Percentiles rank a stretch among this genome's conserved stretches.
Conservation (phyloP, 805 yeast genomes). For the Lipomyces sp. region DNA sequence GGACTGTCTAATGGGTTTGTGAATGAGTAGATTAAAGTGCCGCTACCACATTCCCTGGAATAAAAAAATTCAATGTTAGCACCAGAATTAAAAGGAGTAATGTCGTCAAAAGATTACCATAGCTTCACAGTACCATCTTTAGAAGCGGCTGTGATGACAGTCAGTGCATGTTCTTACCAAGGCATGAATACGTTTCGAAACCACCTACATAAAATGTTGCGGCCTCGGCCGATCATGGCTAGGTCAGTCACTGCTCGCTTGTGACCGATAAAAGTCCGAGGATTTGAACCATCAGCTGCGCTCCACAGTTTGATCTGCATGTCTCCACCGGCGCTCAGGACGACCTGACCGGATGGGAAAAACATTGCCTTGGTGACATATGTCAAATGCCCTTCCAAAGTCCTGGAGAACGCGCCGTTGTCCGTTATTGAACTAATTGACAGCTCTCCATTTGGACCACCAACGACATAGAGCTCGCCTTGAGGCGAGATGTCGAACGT, state of each 20-base stretch:
- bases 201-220: conserved; percentile 65
- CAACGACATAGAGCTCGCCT: conserved; percentile 44
- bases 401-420: conserved; percentile 25
- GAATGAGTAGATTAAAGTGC: conserved; percentile 51
- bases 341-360: conserved; percentile 70
- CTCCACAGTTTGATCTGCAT: conserved; percentile 67
- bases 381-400: conserved; percentile 55
- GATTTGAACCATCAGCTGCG: conserved; percentile 52
- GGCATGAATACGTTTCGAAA: conserved; percentile 40
- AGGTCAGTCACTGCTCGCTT: conserved; percentile 55
- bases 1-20: conserved; percentile 20
- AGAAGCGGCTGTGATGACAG: conserved; percentile 33
- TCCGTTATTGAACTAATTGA: not conserved
- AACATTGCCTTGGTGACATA: conserved; percentile 53
- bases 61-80: too few species aligned
- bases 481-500: conserved; percentile 46
- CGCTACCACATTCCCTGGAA: conserved; percentile 53
- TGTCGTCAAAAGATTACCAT: conserved; percentile 57
- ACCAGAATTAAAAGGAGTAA: not conserved
- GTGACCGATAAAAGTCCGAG: conserved; percentile 60
- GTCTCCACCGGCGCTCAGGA: conserved; percentile 65
- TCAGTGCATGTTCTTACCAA: not conserved
- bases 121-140: conserved; percentile 57
- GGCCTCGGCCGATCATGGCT: conserved; percentile 63
- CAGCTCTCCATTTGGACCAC: conserved; percentile 40